Evolutionary conservation across 2,329 filamentous ascomycete species (phyloP).

Genomic region (Fusarium illudens): DNA sequence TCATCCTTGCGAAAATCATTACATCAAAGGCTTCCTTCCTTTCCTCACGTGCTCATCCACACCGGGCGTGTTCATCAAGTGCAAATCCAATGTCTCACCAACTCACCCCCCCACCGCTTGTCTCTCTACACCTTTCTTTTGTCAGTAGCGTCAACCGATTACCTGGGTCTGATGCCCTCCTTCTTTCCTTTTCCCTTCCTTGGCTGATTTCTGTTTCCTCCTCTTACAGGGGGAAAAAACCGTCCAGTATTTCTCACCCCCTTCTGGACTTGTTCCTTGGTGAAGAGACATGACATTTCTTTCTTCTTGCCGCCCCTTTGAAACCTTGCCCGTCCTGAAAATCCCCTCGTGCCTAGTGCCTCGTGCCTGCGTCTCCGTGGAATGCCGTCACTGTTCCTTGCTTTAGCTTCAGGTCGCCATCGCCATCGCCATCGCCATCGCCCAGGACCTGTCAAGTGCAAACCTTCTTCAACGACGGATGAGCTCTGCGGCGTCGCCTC

Average conservation of each 20-base stretch:
- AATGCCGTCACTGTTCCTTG: constrained; percentile 24
- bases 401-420: constrained; percentile 12
- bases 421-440: constrained; percentile 19
- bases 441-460: constrained; percentile 4
- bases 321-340: constrained; percentile 9
- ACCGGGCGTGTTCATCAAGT: background rate
- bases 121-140: constrained; percentile 21
- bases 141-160: constrained; percentile 8
- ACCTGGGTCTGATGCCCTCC: background rate
- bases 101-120: background rate
- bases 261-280: background rate
- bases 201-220: background rate
- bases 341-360: constrained; percentile 7
- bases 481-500: constrained; percentile 2
- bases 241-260: background rate
- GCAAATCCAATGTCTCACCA: background rate
- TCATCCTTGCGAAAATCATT: background rate
- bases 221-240: constrained; percentile 3
- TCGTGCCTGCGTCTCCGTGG: constrained; percentile 9
- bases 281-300: constrained; percentile 22
- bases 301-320: background rate
- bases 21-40: background rate
- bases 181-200: constrained; percentile 2
- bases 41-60: background rate
- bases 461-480: constrained; percentile 2